Evolutionary conservation across 345 rosid genomes (phyloP).

Genomic region (Ceriops zippeliana): DNA sequence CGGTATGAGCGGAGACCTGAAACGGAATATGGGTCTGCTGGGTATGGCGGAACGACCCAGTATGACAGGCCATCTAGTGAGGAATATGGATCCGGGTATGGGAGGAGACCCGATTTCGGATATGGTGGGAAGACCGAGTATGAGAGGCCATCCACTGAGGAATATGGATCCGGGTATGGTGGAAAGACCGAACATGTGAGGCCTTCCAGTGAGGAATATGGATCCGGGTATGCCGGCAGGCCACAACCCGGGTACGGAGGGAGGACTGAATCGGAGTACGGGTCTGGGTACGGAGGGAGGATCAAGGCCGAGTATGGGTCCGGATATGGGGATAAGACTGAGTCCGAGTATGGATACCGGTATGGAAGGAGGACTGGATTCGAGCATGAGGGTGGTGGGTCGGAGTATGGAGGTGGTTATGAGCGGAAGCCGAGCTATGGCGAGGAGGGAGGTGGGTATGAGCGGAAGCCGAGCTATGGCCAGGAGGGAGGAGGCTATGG

Average conservation of each 20-base stretch:
- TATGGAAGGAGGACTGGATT: conserved; percentile 23
- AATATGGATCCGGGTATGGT: conserved; percentile 26
- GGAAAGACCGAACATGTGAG: conserved; percentile 5
- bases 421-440: conserved; percentile 26
- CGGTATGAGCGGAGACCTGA: conserved; percentile 28
- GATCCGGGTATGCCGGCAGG: conserved; percentile 21
- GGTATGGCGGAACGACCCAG: conserved; percentile 34
- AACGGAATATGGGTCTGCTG: conserved; percentile 35
- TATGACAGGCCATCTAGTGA: neutral
- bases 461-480: conserved; percentile 28
- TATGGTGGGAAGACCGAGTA: conserved; percentile 21
- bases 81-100: conserved; percentile 30
- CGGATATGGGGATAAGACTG: conserved; percentile 10
- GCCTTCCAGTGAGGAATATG: conserved; percentile 21
- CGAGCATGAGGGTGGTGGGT: conserved; percentile 7
- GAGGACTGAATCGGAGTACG: conserved; percentile 24
- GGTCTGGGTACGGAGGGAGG: conserved; percentile 26
- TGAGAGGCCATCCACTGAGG: conserved; percentile 11
- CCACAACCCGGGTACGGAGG: conserved; percentile 20
- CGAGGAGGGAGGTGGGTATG: conserved; percentile 22
- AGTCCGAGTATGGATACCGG: conserved; percentile 26
- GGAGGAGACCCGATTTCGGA: conserved; percentile 24
- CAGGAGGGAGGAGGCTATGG: conserved; percentile 25
- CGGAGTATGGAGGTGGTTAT: conserved; percentile 10
- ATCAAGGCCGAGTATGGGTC: conserved; percentile 29